A percentile compares a stretch with the other conserved stretches of the same genome.
Conservation (phyloP, 306 rosid species). For the Senna tora region DNA sequence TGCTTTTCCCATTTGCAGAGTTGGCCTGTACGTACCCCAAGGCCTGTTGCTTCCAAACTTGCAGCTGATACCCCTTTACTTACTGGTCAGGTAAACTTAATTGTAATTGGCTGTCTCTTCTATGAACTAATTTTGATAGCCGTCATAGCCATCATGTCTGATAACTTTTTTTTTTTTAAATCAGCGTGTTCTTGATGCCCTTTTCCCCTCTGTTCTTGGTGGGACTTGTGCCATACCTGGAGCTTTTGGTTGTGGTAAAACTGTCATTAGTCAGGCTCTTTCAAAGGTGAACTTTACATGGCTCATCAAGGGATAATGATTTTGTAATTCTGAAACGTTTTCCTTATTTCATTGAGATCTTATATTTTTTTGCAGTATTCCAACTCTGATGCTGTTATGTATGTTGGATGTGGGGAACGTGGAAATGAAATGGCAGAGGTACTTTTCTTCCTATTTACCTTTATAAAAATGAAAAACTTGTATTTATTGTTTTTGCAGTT, state of each 20-base stretch:
- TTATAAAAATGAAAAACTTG: background rate
- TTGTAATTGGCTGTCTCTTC: background rate
- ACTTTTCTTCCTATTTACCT: constrained; percentile 17
- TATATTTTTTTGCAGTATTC: constrained; percentile 81
- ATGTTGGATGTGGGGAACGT: constrained; percentile 99
- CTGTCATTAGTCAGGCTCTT: constrained; percentile 98
- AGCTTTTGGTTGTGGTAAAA: constrained; percentile 87
- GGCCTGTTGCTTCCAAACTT: constrained; percentile 84
- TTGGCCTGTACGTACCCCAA: constrained; percentile 82
- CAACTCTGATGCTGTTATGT: constrained; percentile 89
- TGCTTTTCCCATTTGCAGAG: constrained; percentile 46
- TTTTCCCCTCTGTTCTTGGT: constrained; percentile 84
- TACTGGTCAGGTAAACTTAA: constrained; percentile 67
- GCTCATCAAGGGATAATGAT: constrained; percentile 2
- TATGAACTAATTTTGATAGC: constrained; percentile 19
- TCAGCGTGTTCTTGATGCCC: constrained; percentile 88
- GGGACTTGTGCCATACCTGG: constrained; percentile 90
- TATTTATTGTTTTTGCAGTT: constrained; percentile 19
- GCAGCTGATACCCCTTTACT: constrained; percentile 88
- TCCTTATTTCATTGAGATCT: constrained; percentile 20
- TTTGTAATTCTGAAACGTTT: background rate
- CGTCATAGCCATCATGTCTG: constrained; percentile 22
- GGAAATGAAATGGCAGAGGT: constrained; percentile 99
- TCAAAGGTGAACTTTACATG: constrained; percentile 67
- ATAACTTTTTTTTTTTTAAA: constrained; percentile 31